Percentiles rank a stretch among this genome's conserved stretches.
Evolutionary conservation across 2,329 filamentous ascomycete species (phyloP).

Genomic region (Dothistroma pini): DNA sequence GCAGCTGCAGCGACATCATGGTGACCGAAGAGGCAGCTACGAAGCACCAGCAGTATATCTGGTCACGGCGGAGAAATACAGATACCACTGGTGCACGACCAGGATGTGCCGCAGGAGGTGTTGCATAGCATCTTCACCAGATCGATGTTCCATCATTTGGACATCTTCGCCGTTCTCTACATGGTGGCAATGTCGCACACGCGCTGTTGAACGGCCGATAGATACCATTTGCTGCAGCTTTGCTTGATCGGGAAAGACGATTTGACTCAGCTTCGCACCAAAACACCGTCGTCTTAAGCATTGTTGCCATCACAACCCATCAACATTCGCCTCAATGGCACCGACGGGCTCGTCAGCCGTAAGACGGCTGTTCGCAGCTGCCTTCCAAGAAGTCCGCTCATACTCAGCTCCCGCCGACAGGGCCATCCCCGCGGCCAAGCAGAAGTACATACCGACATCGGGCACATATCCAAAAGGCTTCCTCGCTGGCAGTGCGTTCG

Average conservation of each 20-base stretch:
- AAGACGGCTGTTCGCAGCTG: slow-evolving; percentile 27
- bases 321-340: slow-evolving; percentile 19
- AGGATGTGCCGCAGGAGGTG: too few species aligned
- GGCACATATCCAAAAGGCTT: slow-evolving; percentile 92
- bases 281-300: background rate
- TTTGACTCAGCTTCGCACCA: too few species aligned
- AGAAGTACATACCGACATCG: slow-evolving; percentile 80
- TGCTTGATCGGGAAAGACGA: background rate
- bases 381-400: slow-evolving; percentile 44
- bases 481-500: slow-evolving; percentile 77
- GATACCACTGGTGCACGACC: too few species aligned
- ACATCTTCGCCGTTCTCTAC: background rate
- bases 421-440: slow-evolving; percentile 71
- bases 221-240: background rate
- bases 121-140: background rate
- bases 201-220: too few species aligned
- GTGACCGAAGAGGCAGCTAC: background rate
- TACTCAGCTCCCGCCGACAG: slow-evolving; percentile 60
- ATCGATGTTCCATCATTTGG: background rate
- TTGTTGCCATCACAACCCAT: background rate
- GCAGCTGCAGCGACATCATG: background rate
- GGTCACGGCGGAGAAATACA: background rate
- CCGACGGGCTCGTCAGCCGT: slow-evolving; percentile 12
- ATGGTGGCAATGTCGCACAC: too few species aligned
- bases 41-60: slow-evolving; percentile 1